Evolutionary conservation across 495 filamentous ascomycete genomes (phyloP).

Genomic region (Hamigera avellanea): DNA sequence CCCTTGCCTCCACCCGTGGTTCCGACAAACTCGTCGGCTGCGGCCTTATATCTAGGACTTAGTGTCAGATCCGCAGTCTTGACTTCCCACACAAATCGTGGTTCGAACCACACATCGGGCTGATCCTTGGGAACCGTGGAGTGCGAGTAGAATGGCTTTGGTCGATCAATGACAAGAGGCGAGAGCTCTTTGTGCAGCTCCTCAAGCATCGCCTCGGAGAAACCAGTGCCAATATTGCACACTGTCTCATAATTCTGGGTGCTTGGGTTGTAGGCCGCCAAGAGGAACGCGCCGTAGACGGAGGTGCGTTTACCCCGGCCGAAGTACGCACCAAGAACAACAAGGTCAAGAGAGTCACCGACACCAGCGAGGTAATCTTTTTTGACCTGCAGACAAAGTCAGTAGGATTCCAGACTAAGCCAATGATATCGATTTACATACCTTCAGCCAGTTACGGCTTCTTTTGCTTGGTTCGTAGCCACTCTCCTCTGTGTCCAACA

Average conservation of each 20-base stretch:
- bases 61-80: slow-evolving; percentile 93
- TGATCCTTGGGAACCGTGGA: slow-evolving; percentile 75
- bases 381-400: slow-evolving; percentile 52
- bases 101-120: slow-evolving; percentile 98
- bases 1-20: slow-evolving; percentile 62
- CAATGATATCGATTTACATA: slow-evolving; percentile 18
- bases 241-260: slow-evolving; percentile 81
- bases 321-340: slow-evolving; percentile 89
- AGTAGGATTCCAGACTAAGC: slow-evolving; percentile 8
- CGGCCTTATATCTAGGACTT: slow-evolving; percentile 82
- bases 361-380: slow-evolving; percentile 93
- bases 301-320: slow-evolving; percentile 92
- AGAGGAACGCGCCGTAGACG: slow-evolving; percentile 86
- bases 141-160: slow-evolving; percentile 92
- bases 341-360: slow-evolving; percentile 92
- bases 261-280: slow-evolving; percentile 80
- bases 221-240: slow-evolving; percentile 97
- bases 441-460: slow-evolving; percentile 96
- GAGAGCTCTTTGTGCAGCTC: slow-evolving; percentile 64
- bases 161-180: slow-evolving; percentile 65
- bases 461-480: slow-evolving; percentile 92
- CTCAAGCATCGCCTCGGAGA: slow-evolving; percentile 77
- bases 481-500: slow-evolving; percentile 84
- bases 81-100: slow-evolving; percentile 90
- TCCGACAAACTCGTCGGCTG: slow-evolving; percentile 44